Base-by-base conservation (phyloP, 768 basidiomycete species). In the Gloeopeniophorella convolvens region DNA sequence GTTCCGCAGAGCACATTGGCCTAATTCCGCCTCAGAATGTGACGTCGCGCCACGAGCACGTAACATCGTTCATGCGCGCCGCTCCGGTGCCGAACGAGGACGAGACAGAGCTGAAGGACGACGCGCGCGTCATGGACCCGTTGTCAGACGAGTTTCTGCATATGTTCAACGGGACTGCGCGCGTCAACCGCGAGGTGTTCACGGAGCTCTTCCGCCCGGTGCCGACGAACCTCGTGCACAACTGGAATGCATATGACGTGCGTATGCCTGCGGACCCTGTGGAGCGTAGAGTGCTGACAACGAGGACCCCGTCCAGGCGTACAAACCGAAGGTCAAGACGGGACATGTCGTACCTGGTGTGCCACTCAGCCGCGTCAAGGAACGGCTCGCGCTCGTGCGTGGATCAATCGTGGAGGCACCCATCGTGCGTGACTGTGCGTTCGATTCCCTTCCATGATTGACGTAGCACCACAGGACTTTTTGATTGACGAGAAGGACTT, bases 141-240 rank as follows among this genome's bases (percentile, higher is more conserved):
- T 68, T 97, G 21, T 66, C 78, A 3, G 77, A 82, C n/a, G 65
- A 69, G 35, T 81, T 81, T 16, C 59, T 77, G 5, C 52, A 69
- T 7, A 67, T 92, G 5, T 84, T 83, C 82, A 75, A 72, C 33
- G 71, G 70, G 30, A 92, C 87, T 0, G 93, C 91, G 15, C 73
- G 75, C 51, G 77, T 68, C 69, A 97, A 97, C 64, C 73, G 89
- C 47, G 85, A 88, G 63, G 75, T 93, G 48, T 95, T 91, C 59
- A 83, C 85, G 4, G 88, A 90, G 68, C 60, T 93, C 26, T 96
- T 95, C 74, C 75, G 82, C 33, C 83, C 87, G n/a, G 79, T 90
- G 13, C 91, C 92, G 3, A 85, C 82, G 11, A 91, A 96, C 67
- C 66, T 85, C 23, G 85, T 94, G 42, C 75, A 82, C 54, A 74